A percentile compares a stretch with the other conserved stretches of the same genome.
Conservation (phyloP, 139 green algal genomes). For the Auxenochlorella pyrenoidosa region DNA sequence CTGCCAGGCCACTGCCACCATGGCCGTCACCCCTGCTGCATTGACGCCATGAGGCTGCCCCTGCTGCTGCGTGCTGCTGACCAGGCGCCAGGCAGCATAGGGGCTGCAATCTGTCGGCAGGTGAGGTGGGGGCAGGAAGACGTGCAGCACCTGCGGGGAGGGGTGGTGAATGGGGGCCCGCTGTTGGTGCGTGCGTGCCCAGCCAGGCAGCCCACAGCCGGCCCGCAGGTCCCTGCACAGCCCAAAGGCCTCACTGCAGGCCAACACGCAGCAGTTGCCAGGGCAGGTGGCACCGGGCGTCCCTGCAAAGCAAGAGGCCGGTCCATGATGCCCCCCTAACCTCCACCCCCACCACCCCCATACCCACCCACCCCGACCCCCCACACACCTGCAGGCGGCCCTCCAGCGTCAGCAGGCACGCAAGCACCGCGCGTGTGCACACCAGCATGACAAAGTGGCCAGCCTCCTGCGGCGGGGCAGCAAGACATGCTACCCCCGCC, state of each 20-base stretch:
- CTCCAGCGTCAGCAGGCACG: slow-evolving; percentile 29
- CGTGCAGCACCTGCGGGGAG: slow-evolving; percentile 36
- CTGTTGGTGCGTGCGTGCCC: too few relatives aligned
- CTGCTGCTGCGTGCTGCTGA: background rate
- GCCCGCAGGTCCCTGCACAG: too few relatives aligned
- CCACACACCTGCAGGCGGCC: slow-evolving; percentile 20
- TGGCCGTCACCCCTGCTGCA: background rate
- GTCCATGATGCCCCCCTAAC: too few relatives aligned
- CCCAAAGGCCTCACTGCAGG: too few relatives aligned
- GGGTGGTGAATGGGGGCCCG: too few relatives aligned
- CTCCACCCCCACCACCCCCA: too few relatives aligned
- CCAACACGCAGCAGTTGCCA: too few relatives aligned
- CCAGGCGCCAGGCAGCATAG: slow-evolving; percentile 38
- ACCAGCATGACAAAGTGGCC: slow-evolving; percentile 45
- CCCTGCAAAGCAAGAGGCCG: too few relatives aligned
- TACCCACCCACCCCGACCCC: background rate
- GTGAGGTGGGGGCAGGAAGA: slow-evolving; percentile 39
- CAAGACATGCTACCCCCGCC: background rate
- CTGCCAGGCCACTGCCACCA: slow-evolving; percentile 32
- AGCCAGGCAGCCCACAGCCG: too few relatives aligned
- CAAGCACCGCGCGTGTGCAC: slow-evolving; percentile 30
- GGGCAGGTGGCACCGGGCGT: too few relatives aligned
- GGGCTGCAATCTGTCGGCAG: slow-evolving; percentile 24
- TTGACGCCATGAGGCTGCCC: background rate
- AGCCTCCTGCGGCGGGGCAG: background rate